phyloP scores from a whole-genome alignment of 345 rosid genomes.

The Euphorbia peplus region DNA sequence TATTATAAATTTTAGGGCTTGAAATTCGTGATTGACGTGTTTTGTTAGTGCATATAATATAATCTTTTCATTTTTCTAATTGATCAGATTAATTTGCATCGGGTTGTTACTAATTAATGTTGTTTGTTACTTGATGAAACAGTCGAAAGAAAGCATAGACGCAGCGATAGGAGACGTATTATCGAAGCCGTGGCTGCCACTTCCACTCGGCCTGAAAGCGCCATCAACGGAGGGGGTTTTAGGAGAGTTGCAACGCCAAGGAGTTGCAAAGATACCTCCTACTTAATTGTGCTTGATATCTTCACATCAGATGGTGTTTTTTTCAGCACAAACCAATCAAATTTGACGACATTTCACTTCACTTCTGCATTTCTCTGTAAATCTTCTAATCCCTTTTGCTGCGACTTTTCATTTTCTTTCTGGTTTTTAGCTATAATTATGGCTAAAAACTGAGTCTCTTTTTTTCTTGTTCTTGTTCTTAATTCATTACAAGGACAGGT shows the following conservation, averaged over 20 bases:
- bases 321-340: slow-evolving; percentile 5
- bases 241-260: slow-evolving; percentile 72
- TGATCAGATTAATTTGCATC: not conserved
- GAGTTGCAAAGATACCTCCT: slow-evolving; percentile 63
- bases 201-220: slow-evolving; percentile 74
- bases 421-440: not conserved
- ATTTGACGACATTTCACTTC: slow-evolving; percentile 37
- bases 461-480: slow-evolving; percentile 14
- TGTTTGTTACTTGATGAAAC: not conserved
- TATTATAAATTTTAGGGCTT: too few relatives aligned
- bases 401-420: slow-evolving; percentile 10
- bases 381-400: slow-evolving; percentile 22
- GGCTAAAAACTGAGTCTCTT: not conserved
- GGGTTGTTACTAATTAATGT: not conserved
- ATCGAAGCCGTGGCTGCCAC: slow-evolving; percentile 77
- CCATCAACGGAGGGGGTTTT: slow-evolving; percentile 64
- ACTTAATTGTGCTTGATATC: slow-evolving; percentile 33
- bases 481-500: slow-evolving; percentile 11
- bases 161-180: slow-evolving; percentile 72
- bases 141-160: slow-evolving; percentile 73
- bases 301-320: too few relatives aligned
- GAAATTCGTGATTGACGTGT: too few relatives aligned
- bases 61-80: not conserved
- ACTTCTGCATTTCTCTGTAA: not conserved
- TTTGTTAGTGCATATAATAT: too few relatives aligned